These are phyloP conservation scores for Wickerhamomyces queroliae DNA, from an alignment of 805 yeast species.

Conservation along the genomic window DNA sequence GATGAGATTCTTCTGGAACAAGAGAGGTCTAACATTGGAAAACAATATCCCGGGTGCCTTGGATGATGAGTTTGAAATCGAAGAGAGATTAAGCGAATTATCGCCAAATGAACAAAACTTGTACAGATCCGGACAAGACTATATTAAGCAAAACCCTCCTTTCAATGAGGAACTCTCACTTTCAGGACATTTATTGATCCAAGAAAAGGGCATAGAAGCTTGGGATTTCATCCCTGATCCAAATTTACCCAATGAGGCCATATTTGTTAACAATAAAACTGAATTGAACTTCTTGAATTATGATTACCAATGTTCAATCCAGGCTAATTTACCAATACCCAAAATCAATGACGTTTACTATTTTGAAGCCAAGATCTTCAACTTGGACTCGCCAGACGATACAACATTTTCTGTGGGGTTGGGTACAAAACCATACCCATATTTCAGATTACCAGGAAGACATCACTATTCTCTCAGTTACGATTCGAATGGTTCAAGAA, in stretches of 20 bases:
- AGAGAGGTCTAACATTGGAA: conserved; percentile 12
- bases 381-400: conserved; percentile 31
- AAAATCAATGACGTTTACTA: conserved; percentile 55
- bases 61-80: conserved; percentile 41
- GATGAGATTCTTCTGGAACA: background rate
- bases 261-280: conserved; percentile 43
- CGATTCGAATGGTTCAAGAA: conserved; percentile 65
- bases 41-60: conserved; percentile 45
- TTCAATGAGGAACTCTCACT: conserved; percentile 23
- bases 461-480: conserved; percentile 64
- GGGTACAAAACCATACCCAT: conserved; percentile 69
- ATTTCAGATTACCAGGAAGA: conserved; percentile 71
- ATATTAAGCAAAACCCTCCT: conserved; percentile 17
- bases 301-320: conserved; percentile 37
- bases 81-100: conserved; percentile 45
- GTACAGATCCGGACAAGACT: conserved; percentile 39
- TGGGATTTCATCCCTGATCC: conserved; percentile 59
- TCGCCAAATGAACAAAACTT: conserved; percentile 50
- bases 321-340: conserved; percentile 38
- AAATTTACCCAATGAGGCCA: conserved; percentile 43
- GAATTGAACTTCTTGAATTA: conserved; percentile 21
- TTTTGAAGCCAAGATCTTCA: conserved; percentile 58
- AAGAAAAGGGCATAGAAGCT: conserved; percentile 79
- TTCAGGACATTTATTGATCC: conserved; percentile 36
- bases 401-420: conserved; percentile 61